These are phyloP conservation scores for Xerocomellus chrysenteron DNA, from an alignment of 768 basidiomycete genomes.

Conservation along the genomic window DNA sequence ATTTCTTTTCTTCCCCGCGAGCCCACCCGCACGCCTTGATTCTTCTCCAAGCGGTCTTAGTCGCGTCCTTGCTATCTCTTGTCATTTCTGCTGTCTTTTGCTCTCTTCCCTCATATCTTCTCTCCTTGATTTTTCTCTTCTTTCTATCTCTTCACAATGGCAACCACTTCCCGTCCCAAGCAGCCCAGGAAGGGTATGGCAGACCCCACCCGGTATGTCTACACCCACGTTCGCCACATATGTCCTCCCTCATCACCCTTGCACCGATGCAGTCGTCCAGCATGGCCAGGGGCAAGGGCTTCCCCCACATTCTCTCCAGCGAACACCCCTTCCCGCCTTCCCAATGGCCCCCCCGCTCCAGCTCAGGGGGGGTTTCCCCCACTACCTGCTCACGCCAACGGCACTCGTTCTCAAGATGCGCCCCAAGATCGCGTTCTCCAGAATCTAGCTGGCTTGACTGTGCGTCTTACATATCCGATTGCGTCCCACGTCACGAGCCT, in stretches of 20 bases:
- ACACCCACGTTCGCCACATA: slow-evolving; percentile 12
- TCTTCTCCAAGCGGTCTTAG: slow-evolving; percentile 24
- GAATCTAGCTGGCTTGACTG: slow-evolving; percentile 67
- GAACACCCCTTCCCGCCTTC: slow-evolving; percentile 40
- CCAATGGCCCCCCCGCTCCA: slow-evolving; percentile 39
- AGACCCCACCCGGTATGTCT: slow-evolving; percentile 55
- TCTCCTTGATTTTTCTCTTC: slow-evolving; percentile 32
- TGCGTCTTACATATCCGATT: slow-evolving; percentile 39
- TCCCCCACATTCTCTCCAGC: slow-evolving; percentile 70
- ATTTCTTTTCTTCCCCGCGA: slow-evolving; percentile 18
- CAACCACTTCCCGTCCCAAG: slow-evolving; percentile 63
- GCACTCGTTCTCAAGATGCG: slow-evolving; percentile 43
- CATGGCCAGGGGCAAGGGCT: slow-evolving; percentile 68
- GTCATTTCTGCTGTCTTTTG: slow-evolving; percentile 35
- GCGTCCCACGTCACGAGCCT: slow-evolving; percentile 8
- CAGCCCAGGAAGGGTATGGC: slow-evolving; percentile 59
- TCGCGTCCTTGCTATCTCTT: slow-evolving; percentile 39
- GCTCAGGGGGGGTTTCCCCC: slow-evolving; percentile 44
- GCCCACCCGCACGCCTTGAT: slow-evolving; percentile 16
- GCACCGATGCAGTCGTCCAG: slow-evolving; percentile 39
- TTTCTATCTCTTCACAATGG: slow-evolving; percentile 44
- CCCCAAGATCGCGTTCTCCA: slow-evolving; percentile 62
- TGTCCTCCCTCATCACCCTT: slow-evolving; percentile 10
- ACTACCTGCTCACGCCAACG: slow-evolving; percentile 45
- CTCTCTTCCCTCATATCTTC: slow-evolving; percentile 22